Evolutionary conservation across 106 monocot genomes (phyloP).

Genomic region (Platanthera zijinensis): DNA sequence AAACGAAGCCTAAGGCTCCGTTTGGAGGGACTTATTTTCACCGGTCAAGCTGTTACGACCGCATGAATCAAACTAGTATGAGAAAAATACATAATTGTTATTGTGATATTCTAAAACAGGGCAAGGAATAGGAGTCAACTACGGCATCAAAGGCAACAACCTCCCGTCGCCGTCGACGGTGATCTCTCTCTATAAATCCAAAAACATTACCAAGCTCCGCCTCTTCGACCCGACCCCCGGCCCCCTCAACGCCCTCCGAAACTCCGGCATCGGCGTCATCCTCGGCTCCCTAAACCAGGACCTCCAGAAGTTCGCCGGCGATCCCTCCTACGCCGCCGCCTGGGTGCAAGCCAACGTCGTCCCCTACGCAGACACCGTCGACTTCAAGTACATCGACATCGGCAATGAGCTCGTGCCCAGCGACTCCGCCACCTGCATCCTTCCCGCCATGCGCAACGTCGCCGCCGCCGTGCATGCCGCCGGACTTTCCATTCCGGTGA

Average conservation of each 20-base stretch:
- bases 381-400: constrained; percentile 43
- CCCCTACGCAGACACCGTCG: constrained; percentile 9
- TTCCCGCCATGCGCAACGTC: constrained; percentile 30
- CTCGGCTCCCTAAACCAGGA: constrained; percentile 22
- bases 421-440: constrained; percentile 20
- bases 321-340: constrained; percentile 7
- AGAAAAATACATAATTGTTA: not conserved
- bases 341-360: constrained; percentile 25
- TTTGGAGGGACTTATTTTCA: too few species aligned
- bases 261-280: constrained; percentile 17
- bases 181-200: constrained; percentile 13
- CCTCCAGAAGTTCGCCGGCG: constrained; percentile 16
- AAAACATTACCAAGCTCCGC: constrained; percentile 19
- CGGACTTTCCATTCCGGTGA: constrained; percentile 12
- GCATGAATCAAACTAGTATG: too few species aligned
- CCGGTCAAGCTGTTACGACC: too few species aligned
- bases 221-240: constrained; percentile 22
- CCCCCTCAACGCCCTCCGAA: constrained; percentile 13
- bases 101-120: not conserved
- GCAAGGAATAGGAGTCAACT: constrained; percentile 25
- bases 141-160: constrained; percentile 29
- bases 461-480: constrained; percentile 5
- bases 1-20: not conserved
- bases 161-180: constrained; percentile 23
- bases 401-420: constrained; percentile 79